Percentiles rank a stretch among this genome's conserved stretches.
phyloP scores from a whole-genome alignment of 139 green algal species.

The Coelastrella sp. region DNA sequence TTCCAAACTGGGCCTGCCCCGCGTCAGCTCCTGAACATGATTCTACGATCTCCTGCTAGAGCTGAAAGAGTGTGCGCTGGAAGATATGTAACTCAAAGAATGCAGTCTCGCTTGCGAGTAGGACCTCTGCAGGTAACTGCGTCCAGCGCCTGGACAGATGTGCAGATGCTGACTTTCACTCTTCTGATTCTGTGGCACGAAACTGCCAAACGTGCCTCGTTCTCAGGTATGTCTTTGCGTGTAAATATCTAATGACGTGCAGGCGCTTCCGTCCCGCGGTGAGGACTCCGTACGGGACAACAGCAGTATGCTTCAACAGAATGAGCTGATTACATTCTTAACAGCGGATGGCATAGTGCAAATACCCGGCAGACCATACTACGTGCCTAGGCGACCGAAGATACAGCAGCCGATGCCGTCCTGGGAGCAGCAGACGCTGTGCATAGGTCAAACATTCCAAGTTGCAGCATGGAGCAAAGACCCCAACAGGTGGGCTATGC shows the following conservation, averaged over 20 bases:
- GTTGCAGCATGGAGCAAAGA: conserved; percentile 29
- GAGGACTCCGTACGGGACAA: background rate
- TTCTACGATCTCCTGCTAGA: too few species aligned
- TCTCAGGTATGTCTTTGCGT: background rate
- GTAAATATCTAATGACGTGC: background rate
- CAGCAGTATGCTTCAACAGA: background rate
- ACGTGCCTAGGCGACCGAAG: background rate
- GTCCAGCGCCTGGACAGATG: too few species aligned
- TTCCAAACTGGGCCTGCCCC: too few species aligned
- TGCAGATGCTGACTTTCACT: background rate
- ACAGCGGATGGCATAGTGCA: conserved; percentile 28
- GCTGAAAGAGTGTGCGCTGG: too few species aligned
- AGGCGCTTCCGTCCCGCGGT: background rate
- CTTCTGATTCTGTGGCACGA: background rate
- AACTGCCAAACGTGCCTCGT: background rate
- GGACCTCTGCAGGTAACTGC: too few species aligned
- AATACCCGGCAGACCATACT: background rate
- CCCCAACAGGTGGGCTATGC: background rate
- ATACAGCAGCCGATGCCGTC: conserved; percentile 12
- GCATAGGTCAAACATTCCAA: conserved; percentile 24
- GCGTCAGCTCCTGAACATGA: too few species aligned
- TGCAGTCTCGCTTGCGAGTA: too few species aligned
- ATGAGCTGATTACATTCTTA: conserved; percentile 37
- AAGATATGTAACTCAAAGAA: too few species aligned
- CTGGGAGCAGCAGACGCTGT: conserved; percentile 38